A percentile compares a stretch with the other conserved stretches of the same genome.
Evolutionary conservation across 805 yeast genomes (phyloP).

Genomic region (Ogataea zsoltii): DNA sequence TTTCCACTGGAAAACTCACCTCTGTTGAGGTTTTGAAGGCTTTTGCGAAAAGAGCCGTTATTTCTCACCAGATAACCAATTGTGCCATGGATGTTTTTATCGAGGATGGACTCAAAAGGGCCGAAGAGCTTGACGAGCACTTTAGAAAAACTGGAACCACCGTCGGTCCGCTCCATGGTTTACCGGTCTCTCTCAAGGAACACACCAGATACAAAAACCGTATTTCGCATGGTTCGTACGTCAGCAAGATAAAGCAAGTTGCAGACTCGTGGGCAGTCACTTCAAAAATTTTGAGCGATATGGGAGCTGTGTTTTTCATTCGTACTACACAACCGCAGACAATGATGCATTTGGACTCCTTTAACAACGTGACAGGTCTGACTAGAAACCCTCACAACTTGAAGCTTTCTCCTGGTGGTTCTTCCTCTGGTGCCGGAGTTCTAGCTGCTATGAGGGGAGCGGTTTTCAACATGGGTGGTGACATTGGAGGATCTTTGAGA

Average conservation of each 20-base stretch:
- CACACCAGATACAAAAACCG: slow-evolving; percentile 47
- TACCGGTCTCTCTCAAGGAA: slow-evolving; percentile 51
- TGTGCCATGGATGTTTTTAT: slow-evolving; percentile 47
- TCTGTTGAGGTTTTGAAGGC: slow-evolving; percentile 50
- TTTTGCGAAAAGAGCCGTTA: slow-evolving; percentile 54
- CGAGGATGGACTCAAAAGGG: slow-evolving; percentile 58
- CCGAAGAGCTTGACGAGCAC: slow-evolving; percentile 54
- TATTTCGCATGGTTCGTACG: slow-evolving; percentile 49
- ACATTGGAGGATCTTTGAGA: slow-evolving; percentile 63
- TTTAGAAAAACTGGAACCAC: slow-evolving; percentile 47
- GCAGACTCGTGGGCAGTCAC: slow-evolving; percentile 38
- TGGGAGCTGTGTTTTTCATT: slow-evolving; percentile 56
- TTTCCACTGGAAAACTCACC: slow-evolving; percentile 35
- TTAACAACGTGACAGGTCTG: slow-evolving; percentile 31
- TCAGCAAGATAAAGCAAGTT: slow-evolving; percentile 32
- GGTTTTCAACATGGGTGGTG: slow-evolving; percentile 60
- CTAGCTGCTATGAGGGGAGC: slow-evolving; percentile 55
- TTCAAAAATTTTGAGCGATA: slow-evolving; percentile 39
- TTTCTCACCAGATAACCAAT: slow-evolving; percentile 54
- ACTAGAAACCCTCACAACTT: slow-evolving; percentile 13
- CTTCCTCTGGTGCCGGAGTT: slow-evolving; percentile 66
- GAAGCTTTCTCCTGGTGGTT: slow-evolving; percentile 55
- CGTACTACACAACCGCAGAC: slow-evolving; percentile 57
- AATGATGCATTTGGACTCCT: slow-evolving; percentile 53
- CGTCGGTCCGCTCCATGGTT: slow-evolving; percentile 65